Evolutionary conservation across 805 yeast genomes (phyloP).

Genomic region (Candida fluviatilis): DNA sequence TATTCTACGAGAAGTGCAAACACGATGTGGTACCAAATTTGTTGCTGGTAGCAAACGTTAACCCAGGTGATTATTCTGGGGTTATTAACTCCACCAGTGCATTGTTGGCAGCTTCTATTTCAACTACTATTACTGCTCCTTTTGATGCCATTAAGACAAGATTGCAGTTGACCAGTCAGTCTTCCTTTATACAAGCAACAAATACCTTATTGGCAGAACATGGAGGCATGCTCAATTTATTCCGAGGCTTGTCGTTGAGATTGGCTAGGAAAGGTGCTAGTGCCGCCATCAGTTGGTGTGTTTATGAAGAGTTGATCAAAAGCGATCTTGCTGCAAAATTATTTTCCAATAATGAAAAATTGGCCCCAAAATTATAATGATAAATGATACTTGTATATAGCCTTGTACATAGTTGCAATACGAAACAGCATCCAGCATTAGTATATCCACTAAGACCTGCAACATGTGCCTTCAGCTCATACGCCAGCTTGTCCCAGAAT

Average conservation of each 20-base stretch:
- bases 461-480: too few species aligned
- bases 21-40: conserved; percentile 51
- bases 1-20: conserved; percentile 71
- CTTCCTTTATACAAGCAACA: conserved; percentile 33
- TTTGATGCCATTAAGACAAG: conserved; percentile 92
- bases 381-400: neutral
- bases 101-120: conserved; percentile 65
- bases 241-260: conserved; percentile 81
- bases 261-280: conserved; percentile 81
- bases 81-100: conserved; percentile 75
- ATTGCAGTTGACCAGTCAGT: conserved; percentile 60
- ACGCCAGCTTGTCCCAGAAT: too few species aligned
- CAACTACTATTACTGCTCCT: conserved; percentile 89
- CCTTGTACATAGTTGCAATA: neutral
- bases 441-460: neutral
- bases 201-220: conserved; percentile 39
- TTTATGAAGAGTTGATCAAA: conserved; percentile 83
- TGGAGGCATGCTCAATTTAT: conserved; percentile 55
- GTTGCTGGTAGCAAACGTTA: conserved; percentile 16
- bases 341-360: conserved; percentile 4
- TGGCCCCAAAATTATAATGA: neutral
- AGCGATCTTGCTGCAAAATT: conserved; percentile 7
- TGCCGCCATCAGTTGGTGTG: conserved; percentile 96
- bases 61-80: conserved; percentile 33
- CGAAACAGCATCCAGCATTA: too few species aligned